Base-by-base conservation (phyloP, 129 eudicot species). In the Ambrosia artemisiifolia region DNA sequence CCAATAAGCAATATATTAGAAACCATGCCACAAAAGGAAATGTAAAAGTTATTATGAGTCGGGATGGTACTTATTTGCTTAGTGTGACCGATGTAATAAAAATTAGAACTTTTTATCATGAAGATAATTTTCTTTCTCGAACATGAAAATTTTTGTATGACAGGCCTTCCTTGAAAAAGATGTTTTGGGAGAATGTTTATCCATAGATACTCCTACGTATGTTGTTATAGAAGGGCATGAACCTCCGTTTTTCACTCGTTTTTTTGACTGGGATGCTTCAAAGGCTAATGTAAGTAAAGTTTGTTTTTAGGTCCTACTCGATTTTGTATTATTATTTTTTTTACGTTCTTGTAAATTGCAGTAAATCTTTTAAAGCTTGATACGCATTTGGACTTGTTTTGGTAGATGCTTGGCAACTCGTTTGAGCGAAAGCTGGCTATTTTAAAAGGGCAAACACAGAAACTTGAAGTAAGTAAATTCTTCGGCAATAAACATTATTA, bases 381-480 rank as follows among this genome's bases (percentile, higher is more conserved):
- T 60, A 49, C 50, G 2, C 3, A 24, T 56, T 72, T 56, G 28
- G 46, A 43, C 47, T 67, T 67, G 53, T 48, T 61, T 44, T 78
- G 67, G 36, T 81, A 91, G 97, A 88, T 91, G 90, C 92, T 82
- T 74, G 97, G 96, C 16, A 88, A 91, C 82, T 84, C 97, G 24
- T 91, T 91, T 54, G 90, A 91, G 76, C 80, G 97, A 65, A 91
- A 91, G 71, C 89, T 91, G 62, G 86, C 95, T 51, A 80, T 86
- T 47, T 68, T 88, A 36, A 88, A 79, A 54, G 95, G 95, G 18
- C 74, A 75, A 71, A 60, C 84, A n/a, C 81, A 81, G 47, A 75
- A 81, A 75, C 70, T 80, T 69, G 88, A 85, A 65, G 95, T 88
- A 73, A 84, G 83, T 55, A 20, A 54, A 61, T 67, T 32, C 75